A percentile compares a stretch with the other conserved stretches of the same genome.
phyloP scores from a whole-genome alignment of 495 filamentous ascomycete genomes.

The Penicilliopsis zonata region DNA sequence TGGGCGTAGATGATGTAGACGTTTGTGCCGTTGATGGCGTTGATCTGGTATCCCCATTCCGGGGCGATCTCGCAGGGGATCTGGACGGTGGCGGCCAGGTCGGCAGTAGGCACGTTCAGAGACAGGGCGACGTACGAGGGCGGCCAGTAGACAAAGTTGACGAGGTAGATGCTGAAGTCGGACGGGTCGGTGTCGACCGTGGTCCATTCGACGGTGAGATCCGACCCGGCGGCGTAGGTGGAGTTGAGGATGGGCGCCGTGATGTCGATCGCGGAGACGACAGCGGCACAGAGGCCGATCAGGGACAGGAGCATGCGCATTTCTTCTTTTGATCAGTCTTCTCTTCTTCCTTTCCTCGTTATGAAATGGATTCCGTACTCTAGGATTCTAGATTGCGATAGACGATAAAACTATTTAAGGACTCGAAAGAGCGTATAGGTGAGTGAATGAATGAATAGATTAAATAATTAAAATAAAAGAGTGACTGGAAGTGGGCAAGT shows the following conservation, averaged over 20 bases:
- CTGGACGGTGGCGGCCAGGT: constrained; percentile 17
- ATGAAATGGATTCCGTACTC: no score
- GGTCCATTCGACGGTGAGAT: constrained; percentile 22
- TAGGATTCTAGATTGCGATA: no score
- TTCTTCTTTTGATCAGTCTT: no score
- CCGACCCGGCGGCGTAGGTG: constrained; percentile 24
- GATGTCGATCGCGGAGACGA: constrained; percentile 12
- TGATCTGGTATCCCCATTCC: constrained; percentile 34
- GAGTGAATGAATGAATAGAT: no score
- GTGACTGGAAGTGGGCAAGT: no score
- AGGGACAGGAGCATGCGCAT: constrained; percentile 1
- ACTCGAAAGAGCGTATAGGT: no score
- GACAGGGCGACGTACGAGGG: constrained; percentile 29
- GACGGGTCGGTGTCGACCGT: constrained; percentile 35
- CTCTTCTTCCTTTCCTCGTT: no score
- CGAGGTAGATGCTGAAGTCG: constrained; percentile 30
- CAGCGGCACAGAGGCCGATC: constrained; percentile 1
- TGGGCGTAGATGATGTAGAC: constrained; percentile 37
- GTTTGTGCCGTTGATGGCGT: constrained; percentile 38
- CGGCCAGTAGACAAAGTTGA: constrained; percentile 39
- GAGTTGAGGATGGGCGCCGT: constrained; percentile 11
- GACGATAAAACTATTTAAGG: no score
- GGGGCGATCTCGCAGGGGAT: constrained; percentile 28
- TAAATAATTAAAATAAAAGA: no score
- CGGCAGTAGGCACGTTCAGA: constrained; percentile 17